These are phyloP conservation scores for Ganoderma sinense DNA, from an alignment of 1,284 basidiomycete genomes.

Conservation along the genomic window DNA sequence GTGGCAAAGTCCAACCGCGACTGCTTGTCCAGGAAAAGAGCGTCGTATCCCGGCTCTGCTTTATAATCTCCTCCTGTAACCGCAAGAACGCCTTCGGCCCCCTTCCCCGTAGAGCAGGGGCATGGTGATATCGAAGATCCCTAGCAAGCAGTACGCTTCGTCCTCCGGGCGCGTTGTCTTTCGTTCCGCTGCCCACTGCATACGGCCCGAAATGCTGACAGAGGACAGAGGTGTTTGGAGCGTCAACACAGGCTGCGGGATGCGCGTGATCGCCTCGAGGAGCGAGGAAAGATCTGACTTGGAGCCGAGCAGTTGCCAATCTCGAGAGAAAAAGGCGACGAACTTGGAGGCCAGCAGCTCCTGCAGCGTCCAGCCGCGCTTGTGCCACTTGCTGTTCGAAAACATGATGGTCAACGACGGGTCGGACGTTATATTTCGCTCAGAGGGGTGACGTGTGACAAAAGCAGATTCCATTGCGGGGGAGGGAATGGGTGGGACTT, in stretches of 20 bases:
- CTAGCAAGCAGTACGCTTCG: slow-evolving; percentile 12
- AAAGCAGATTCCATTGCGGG: too few species aligned
- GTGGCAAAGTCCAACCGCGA: too few species aligned
- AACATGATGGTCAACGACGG: too few species aligned
- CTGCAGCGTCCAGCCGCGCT: not conserved
- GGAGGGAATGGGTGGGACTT: too few species aligned
- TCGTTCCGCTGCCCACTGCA: slow-evolving; percentile 9
- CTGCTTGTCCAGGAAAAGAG: not conserved
- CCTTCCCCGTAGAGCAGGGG: slow-evolving; percentile 15
- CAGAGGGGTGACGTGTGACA: too few species aligned
- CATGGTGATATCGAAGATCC: slow-evolving; percentile 10
- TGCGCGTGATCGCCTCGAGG: not conserved
- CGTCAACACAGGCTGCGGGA: slow-evolving; percentile 1
- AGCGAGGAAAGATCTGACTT: not conserved
- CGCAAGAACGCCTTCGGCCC: too few species aligned
- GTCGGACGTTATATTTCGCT: too few species aligned
- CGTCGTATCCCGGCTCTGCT: not conserved
- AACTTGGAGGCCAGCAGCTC: slow-evolving; percentile 11
- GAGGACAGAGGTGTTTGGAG: not conserved
- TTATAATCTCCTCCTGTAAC: too few species aligned
- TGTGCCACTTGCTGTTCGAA: slow-evolving; percentile 13
- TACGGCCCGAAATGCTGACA: slow-evolving; percentile 10
- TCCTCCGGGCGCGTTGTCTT: slow-evolving; percentile 13
- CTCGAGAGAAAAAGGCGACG: slow-evolving; percentile 1
- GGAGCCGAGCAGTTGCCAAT: slow-evolving; percentile 3